Evolutionary conservation across 495 filamentous ascomycete species (phyloP).

Genomic region (Daldinia caldariorum): DNA sequence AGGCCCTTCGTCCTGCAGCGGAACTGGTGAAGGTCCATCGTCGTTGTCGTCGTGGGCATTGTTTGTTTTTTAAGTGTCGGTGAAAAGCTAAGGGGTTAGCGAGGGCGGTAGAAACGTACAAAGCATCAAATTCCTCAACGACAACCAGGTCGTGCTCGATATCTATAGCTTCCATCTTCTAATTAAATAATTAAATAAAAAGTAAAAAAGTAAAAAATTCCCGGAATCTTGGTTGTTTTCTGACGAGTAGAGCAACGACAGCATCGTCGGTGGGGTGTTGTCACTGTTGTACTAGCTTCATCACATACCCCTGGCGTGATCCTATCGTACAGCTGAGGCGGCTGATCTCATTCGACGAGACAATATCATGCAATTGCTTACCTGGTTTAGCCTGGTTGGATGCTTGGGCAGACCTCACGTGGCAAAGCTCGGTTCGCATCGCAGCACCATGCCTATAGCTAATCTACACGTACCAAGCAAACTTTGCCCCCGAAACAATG

Average conservation of each 20-base stretch:
- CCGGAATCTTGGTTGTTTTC: conserved; percentile 13
- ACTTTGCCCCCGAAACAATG: conserved; percentile 21
- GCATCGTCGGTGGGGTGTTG: conserved; percentile 35
- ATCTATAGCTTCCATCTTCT: conserved; percentile 46
- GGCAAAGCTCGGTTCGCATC: conserved; percentile 39
- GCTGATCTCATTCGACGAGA: conserved; percentile 28
- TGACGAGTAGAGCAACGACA: conserved; percentile 38
- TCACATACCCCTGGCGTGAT: conserved; percentile 16
- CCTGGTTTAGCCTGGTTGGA: conserved; percentile 40
- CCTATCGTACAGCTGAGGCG: conserved; percentile 7
- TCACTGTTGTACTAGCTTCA: conserved; percentile 27
- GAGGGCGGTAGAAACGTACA: conserved; percentile 48
- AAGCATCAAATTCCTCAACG: conserved; percentile 60
- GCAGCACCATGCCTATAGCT: conserved; percentile 30
- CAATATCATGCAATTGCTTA: conserved; percentile 32
- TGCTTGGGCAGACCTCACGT: conserved; percentile 38
- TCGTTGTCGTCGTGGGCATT: conserved; percentile 19
- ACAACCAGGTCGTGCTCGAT: conserved; percentile 52
- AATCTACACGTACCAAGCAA: conserved; percentile 33
- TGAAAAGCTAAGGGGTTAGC: conserved; percentile 5
- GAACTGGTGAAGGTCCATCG: conserved; percentile 20
- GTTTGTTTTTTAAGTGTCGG: neutral
- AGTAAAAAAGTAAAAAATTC: conserved; percentile 9
- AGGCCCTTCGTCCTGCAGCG: conserved; percentile 34
- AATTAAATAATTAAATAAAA: no score